These are phyloP conservation scores for Neurospora hispaniola DNA, from an alignment of 495 filamentous ascomycete genomes.

Conservation along the genomic window DNA sequence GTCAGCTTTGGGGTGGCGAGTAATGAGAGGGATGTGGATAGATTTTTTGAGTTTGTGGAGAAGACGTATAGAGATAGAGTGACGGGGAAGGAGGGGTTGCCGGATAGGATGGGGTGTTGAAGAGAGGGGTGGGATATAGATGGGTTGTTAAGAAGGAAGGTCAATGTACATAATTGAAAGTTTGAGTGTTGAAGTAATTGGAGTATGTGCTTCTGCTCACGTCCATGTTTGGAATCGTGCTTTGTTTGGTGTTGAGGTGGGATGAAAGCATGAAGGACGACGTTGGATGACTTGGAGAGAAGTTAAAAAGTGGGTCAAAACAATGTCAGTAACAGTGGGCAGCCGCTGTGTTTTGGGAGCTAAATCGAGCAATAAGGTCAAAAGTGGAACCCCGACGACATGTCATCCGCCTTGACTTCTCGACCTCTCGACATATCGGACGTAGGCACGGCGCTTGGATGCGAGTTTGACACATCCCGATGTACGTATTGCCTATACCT, in stretches of 20 bases:
- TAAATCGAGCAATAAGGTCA: not conserved
- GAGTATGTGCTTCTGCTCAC: not conserved
- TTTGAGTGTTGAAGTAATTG: no score
- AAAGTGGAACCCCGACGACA: not conserved
- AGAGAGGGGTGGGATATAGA: not conserved
- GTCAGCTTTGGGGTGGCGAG: constrained; percentile 26
- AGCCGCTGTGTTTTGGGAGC: not conserved
- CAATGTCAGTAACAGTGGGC: not conserved
- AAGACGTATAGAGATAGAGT: constrained; percentile 24
- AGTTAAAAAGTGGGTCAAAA: not conserved
- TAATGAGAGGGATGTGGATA: constrained; percentile 18
- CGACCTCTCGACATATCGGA: not conserved
- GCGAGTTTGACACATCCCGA: not conserved
- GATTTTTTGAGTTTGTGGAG: constrained; percentile 20
- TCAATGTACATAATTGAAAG: not conserved
- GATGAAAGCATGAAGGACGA: not conserved
- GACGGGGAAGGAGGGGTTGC: not conserved
- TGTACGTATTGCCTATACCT: not conserved
- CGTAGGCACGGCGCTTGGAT: not conserved
- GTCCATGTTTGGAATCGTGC: not conserved
- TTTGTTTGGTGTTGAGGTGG: not conserved
- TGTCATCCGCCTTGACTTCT: not conserved
- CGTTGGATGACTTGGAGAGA: not conserved
- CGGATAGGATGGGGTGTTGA: not conserved
- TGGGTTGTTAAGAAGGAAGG: not conserved